Percentiles rank a stretch among this genome's conserved stretches.
Evolutionary conservation across 2,329 filamentous ascomycete species (phyloP).

Genomic region (Colletotrichum paranaense): DNA sequence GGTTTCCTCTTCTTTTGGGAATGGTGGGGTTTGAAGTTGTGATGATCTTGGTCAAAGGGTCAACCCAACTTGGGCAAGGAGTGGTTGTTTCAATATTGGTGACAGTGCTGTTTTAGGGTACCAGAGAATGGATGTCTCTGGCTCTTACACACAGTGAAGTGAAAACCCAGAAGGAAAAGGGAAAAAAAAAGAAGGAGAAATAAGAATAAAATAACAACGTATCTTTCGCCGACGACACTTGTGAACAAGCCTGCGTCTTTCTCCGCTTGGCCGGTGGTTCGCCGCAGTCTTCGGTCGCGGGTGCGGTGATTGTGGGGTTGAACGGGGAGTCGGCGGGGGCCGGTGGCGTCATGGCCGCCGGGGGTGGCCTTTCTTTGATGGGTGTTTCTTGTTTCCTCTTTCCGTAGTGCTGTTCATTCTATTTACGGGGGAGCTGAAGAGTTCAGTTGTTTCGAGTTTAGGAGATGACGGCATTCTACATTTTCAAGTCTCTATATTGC

Average conservation of each 20-base stretch:
- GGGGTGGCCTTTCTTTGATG: background rate
- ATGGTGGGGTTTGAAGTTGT: background rate
- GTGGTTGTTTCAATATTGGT: conserved; percentile 3
- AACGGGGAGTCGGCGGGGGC: background rate
- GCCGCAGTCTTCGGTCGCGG: background rate
- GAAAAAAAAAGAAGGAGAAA: no score
- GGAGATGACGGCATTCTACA: background rate
- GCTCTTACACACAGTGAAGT: background rate
- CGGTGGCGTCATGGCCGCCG: background rate
- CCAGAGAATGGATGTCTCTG: background rate
- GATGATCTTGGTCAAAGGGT: background rate
- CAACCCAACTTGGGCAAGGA: background rate
- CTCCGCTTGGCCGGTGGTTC: conserved; percentile 12
- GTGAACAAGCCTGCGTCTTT: conserved; percentile 16
- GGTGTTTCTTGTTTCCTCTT: background rate
- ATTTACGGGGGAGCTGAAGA: background rate
- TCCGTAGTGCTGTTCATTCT: background rate
- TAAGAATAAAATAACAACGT: no score
- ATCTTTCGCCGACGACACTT: conserved; percentile 40
- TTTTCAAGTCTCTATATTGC: background rate
- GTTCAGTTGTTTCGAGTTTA: background rate
- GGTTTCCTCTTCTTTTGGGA: background rate
- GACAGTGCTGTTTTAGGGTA: background rate
- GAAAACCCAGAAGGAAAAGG: no score
- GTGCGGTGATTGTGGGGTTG: background rate